Conservation (phyloP, 1,139 yeast species). For the Pichia sp. region DNA sequence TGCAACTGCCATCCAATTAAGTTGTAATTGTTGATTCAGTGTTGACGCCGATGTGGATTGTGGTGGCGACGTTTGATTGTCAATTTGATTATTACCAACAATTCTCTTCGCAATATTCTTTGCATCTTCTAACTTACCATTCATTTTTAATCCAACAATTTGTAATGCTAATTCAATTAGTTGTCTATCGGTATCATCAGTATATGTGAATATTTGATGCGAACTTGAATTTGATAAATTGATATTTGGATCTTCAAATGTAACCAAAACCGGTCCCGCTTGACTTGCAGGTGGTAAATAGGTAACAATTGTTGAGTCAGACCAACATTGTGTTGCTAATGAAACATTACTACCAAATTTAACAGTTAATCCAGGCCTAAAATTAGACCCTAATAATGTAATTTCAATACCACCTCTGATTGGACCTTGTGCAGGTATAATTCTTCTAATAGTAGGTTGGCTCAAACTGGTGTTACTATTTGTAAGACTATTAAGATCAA, state of each 20-base stretch:
- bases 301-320: slow-evolving; percentile 87
- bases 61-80: slow-evolving; percentile 10
- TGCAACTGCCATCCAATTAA: slow-evolving; percentile 38
- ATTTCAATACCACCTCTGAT: slow-evolving; percentile 93
- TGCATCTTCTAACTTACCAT: slow-evolving; percentile 89
- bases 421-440: slow-evolving; percentile 93
- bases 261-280: slow-evolving; percentile 88
- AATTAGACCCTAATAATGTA: slow-evolving; percentile 79
- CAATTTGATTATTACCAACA: slow-evolving; percentile 49
- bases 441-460: slow-evolving; percentile 65
- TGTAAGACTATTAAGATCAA: not conserved
- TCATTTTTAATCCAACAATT: slow-evolving; percentile 91
- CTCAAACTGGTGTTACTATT: not conserved
- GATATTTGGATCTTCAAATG: slow-evolving; percentile 42
- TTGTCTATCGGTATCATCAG: slow-evolving; percentile 90
- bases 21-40: slow-evolving; percentile 22
- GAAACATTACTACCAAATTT: slow-evolving; percentile 84
- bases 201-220: slow-evolving; percentile 63
- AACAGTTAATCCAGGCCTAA: slow-evolving; percentile 73
- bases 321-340: slow-evolving; percentile 91
- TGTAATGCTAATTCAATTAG: slow-evolving; percentile 88
- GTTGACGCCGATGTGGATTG: slow-evolving; percentile 7
- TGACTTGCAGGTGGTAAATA: slow-evolving; percentile 84
- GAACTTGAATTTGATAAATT: slow-evolving; percentile 20
- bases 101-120: slow-evolving; percentile 82